Percentiles rank a stretch among this genome's conserved stretches.
Conservation (phyloP, 2,329 filamentous ascomycete genomes). For the Aspergillus sp. region DNA sequence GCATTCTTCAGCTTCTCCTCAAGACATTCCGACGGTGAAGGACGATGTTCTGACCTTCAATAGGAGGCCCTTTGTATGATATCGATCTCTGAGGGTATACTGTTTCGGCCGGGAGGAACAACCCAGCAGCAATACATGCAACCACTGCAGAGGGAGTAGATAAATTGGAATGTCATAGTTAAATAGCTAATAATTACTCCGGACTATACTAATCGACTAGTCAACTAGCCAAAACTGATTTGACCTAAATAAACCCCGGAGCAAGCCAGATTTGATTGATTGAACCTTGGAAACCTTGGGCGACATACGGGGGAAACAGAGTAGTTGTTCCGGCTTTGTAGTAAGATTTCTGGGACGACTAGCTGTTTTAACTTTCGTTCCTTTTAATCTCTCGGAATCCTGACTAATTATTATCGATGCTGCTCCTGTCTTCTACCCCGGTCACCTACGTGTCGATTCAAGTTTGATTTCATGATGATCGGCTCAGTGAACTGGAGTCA, state of each 20-base stretch:
- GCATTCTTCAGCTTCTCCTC: background rate
- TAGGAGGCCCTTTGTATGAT: background rate
- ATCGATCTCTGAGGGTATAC: background rate
- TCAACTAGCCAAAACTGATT: background rate
- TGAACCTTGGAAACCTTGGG: background rate
- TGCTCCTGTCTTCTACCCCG: background rate
- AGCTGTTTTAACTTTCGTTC: constrained; percentile 8
- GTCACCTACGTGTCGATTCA: constrained; percentile 8
- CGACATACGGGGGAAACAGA: background rate
- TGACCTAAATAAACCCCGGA: background rate
- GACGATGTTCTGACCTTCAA: background rate
- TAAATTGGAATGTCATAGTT: background rate
- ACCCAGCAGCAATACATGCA: background rate
- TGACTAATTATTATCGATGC: background rate
- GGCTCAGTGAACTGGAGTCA: constrained; percentile 5
- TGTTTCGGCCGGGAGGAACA: background rate
- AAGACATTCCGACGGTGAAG: background rate
- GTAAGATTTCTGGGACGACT: background rate
- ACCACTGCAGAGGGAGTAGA: background rate
- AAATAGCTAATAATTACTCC: no score
- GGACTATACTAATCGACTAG: no score
- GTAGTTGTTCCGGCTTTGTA: background rate
- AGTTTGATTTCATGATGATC: constrained; percentile 13
- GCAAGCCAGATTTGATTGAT: background rate
- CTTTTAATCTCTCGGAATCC: constrained; percentile 6